Evolutionary conservation across 2,329 filamentous ascomycete species (phyloP), one percentile per base, ranked within the genome.

Genomic region (Neofusicoccum cordaticola): DNA sequence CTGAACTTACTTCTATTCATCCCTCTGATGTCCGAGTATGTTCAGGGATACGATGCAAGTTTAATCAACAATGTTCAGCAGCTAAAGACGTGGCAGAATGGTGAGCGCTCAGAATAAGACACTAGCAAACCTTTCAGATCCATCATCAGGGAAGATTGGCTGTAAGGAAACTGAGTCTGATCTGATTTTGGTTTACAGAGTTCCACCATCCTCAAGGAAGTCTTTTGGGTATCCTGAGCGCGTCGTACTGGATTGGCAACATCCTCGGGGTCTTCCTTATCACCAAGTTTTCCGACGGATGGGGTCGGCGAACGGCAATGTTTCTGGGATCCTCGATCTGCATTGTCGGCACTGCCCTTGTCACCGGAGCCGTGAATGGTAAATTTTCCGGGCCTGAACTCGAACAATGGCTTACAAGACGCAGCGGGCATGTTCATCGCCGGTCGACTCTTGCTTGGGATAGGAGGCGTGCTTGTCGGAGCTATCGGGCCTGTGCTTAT

Each of bases 1-100:
- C 48, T 63, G 12, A 63, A 63, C 41, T 12, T 63, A 7, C 61
- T 63, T 4, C 41, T 63, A 2, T 52, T 53, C 48, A 37, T 63
- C 15, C 61, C 61, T 19, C 34, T 63, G 48, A 63, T 63, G 61
- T 51, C 45, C 4, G 61, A 63, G 48, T 63, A 63, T n/a, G 61
- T 63, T 37, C 61, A 63, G 31, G 61, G 61, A 15, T 63, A 63
- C 13, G 61, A 63, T 22, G 61, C 61, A 39, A 53, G 61, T 37
- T 47, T 63, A 48, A 63, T 52, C 47, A 63, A 63, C 39, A 63
- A 63, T n/a, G 48, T 63, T 4, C 61, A 63, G 61, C 47, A 63
- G n/a, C 39, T 63, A 9, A 22, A 45, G 8, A 22, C 19, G 12
- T 63, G 61, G 61, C 47, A 53, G 39, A 48, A n/a, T 27, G 56